Base-by-base conservation (phyloP, 2,329 filamentous ascomycete genomes). In the Aspergillus costaricaensis region DNA sequence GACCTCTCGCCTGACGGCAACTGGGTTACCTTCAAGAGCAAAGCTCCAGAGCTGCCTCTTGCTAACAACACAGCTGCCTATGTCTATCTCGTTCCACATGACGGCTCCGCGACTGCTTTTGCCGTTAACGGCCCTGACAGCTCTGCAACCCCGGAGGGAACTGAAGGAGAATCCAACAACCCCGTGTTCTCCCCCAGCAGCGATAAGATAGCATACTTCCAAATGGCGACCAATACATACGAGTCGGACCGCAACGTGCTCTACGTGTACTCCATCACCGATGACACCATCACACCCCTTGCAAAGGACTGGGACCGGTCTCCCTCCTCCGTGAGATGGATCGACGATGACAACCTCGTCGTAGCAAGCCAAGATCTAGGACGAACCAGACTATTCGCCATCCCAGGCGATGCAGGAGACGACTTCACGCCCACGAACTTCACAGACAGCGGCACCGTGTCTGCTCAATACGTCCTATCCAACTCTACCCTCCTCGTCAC, bases 131-230 rank as follows among this genome's bases (percentile, higher is more conserved):
- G 23, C 60, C 73, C 56, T 5, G 67, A 71, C 27, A 72, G 70
- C 27, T 57, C 68, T 8, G 68, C 65, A 7, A 75, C 74, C 4
- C 74, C 86, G 82, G 4, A 82, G 80, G 70, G 78, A 84, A 56
- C 80, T 85, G 57, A 81, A 82, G 72, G 88, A 85, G 21, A 84
- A 81, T 59, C 78, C 78, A 70, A 73, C 90, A 70, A 77, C 81
- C 92, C 92, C 0, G 82, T 85, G 0, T 96, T 96, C 76, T 93
- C 91, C 3, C 86, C 86, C 4, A 83, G 89, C 68, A 91, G 91
- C 9, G 85, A 82, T 38, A 84, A 85, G 61, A 80, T 94, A 25
- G 91, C 86, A 1, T 96, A 96, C 73, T 82, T 91, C 30, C 86
- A 90, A 62, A 96, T 96, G 92, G 84, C 85, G 64, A 84, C 84